Conservation (phyloP, 2,329 filamentous ascomycete species). For the Botrytis sinoallii region DNA sequence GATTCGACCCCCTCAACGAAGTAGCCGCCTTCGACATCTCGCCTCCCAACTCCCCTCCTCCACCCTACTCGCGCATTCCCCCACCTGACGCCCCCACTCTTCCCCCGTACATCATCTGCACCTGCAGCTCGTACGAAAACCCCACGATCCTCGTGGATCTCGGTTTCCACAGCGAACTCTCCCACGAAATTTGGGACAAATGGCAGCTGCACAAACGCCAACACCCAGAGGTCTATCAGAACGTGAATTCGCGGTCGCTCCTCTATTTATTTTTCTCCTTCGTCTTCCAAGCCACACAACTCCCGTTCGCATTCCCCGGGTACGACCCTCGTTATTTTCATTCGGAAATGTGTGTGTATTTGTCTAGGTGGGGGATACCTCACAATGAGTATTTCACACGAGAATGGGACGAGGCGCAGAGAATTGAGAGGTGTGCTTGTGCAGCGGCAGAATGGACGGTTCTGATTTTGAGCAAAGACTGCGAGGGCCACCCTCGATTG, state of each 20-base stretch:
- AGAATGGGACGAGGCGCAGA: neutral
- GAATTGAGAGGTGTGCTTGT: neutral
- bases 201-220: neutral
- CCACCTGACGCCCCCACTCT: neutral
- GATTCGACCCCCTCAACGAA: neutral
- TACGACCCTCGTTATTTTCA: neutral
- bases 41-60: neutral
- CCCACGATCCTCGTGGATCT: rapidly evolving
- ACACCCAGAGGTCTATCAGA: neutral
- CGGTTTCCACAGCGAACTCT: neutral
- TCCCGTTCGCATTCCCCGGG: neutral
- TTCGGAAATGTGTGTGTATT: neutral
- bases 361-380: neutral
- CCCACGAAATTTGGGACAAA: neutral
- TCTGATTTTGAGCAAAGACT: rapidly evolving
- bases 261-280: neutral
- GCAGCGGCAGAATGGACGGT: neutral
- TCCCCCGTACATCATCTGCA: neutral
- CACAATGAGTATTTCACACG: rapidly evolving
- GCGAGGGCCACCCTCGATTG: neutral
- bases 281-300: neutral
- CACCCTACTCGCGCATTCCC: neutral
- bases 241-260: rapidly evolving
- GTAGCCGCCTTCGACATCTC: neutral
- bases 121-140: neutral